Conservation (phyloP, 495 filamentous ascomycete species). For the Xylaria telfairii region DNA sequence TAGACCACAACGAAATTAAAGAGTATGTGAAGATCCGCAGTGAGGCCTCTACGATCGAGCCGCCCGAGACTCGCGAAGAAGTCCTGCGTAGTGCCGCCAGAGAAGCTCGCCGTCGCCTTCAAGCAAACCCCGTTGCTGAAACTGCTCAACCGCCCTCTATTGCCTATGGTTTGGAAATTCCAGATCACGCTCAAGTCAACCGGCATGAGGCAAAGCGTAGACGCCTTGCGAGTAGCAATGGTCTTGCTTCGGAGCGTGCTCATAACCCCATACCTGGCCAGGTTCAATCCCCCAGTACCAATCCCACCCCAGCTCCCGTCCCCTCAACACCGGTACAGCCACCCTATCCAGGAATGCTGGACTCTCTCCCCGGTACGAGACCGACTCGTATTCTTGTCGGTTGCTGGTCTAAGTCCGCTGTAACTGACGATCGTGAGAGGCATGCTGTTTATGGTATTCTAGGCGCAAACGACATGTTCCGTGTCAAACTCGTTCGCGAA, state of each 20-base stretch:
- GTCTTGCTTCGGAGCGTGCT: constrained; percentile 28
- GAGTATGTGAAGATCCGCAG: constrained; percentile 60
- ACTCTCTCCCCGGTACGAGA: constrained; percentile 42
- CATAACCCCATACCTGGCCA: constrained; percentile 17
- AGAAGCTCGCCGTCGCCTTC: constrained; percentile 45
- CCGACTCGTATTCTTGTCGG: constrained; percentile 57
- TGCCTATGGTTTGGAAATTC: constrained; percentile 52
- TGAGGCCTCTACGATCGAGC: constrained; percentile 34
- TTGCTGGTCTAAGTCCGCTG: constrained; percentile 55
- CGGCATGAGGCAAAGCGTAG: constrained; percentile 48
- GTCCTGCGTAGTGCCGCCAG: constrained; percentile 43
- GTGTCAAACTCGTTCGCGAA: constrained; percentile 56
- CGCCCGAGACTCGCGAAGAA: constrained; percentile 34
- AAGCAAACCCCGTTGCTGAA: constrained; percentile 44
- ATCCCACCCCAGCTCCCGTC: constrained; percentile 15
- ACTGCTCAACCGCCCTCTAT: constrained; percentile 42
- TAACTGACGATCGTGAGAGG: constrained; percentile 44
- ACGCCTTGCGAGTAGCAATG: constrained; percentile 29
- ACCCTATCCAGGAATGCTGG: constrained; percentile 30
- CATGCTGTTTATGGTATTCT: constrained; percentile 61
- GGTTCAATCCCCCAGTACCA: constrained; percentile 24
- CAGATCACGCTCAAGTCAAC: constrained; percentile 41
- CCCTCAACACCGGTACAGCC: constrained; percentile 10
- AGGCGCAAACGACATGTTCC: constrained; percentile 59
- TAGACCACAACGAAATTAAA: constrained; percentile 57